phyloP scores from a whole-genome alignment of 768 basidiomycete genomes.

The Amanita rubescens region DNA sequence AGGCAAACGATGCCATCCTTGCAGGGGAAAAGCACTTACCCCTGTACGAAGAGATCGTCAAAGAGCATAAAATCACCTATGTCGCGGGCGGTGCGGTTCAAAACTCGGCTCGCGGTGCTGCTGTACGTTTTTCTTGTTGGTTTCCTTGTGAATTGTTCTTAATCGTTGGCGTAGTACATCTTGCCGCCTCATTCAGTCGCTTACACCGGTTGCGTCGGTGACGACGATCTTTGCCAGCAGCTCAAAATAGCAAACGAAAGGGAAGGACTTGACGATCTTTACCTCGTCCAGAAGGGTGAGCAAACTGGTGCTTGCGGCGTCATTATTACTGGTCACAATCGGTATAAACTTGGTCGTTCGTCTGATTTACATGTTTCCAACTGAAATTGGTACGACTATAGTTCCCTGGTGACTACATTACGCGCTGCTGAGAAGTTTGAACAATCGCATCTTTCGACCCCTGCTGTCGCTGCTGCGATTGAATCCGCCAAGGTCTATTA shows the following conservation, averaged over 20 bases:
- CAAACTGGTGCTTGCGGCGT: slow-evolving; percentile 97
- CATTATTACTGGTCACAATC: slow-evolving; percentile 86
- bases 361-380: neutral
- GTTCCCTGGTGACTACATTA: slow-evolving; percentile 89
- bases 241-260: slow-evolving; percentile 85
- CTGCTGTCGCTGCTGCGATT: slow-evolving; percentile 68
- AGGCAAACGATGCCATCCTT: slow-evolving; percentile 93
- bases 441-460: slow-evolving; percentile 68
- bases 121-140: slow-evolving; percentile 46
- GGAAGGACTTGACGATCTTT: slow-evolving; percentile 84
- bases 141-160: slow-evolving; percentile 3
- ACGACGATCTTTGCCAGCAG: slow-evolving; percentile 87
- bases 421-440: slow-evolving; percentile 89
- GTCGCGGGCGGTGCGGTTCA: slow-evolving; percentile 97
- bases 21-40: slow-evolving; percentile 82
- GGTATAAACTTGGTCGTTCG: slow-evolving; percentile 43
- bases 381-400: slow-evolving; percentile 20
- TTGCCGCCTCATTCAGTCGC: slow-evolving; percentile 85
- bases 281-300: slow-evolving; percentile 79
- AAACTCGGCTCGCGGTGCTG: slow-evolving; percentile 93
- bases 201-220: slow-evolving; percentile 90
- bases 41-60: slow-evolving; percentile 91
- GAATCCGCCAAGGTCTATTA: slow-evolving; percentile 83
- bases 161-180: slow-evolving; percentile 62
- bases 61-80: slow-evolving; percentile 71